phyloP scores from a whole-genome alignment of 2,329 filamentous ascomycete genomes.

The Corynespora cassiicola region DNA sequence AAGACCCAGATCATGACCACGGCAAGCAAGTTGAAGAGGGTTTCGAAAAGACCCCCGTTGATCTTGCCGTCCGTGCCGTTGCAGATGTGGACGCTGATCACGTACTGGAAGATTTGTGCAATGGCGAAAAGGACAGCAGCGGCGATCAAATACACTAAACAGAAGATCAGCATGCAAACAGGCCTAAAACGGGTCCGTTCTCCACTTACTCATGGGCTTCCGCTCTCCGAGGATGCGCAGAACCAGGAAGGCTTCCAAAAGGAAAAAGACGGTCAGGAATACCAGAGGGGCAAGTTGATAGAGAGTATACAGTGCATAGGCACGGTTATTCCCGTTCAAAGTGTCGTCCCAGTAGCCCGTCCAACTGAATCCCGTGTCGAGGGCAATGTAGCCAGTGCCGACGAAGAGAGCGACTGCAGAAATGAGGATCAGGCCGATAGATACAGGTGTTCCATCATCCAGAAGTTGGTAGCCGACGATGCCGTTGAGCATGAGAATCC shows the following conservation, averaged over 20 bases:
- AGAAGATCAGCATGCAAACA: not conserved
- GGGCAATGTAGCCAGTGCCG: constrained; percentile 92
- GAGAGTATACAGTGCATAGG: constrained; percentile 89
- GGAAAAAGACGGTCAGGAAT: constrained; percentile 86
- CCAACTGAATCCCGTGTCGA: constrained; percentile 90
- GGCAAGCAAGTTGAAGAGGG: constrained; percentile 85
- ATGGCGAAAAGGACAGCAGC: constrained; percentile 85
- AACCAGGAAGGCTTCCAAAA: constrained; percentile 84
- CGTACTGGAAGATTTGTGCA: constrained; percentile 95
- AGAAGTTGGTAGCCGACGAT: constrained; percentile 91
- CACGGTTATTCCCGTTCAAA: constrained; percentile 61
- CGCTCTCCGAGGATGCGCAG: constrained; percentile 84
- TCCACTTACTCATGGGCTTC: constrained; percentile 80
- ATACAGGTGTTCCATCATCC: constrained; percentile 89
- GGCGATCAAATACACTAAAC: constrained; percentile 72
- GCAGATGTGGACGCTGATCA: constrained; percentile 90
- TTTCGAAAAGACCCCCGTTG: constrained; percentile 91
- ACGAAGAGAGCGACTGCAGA: constrained; percentile 79
- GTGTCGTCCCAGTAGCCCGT: constrained; percentile 74
- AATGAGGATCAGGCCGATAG: constrained; percentile 73
- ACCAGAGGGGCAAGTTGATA: constrained; percentile 90
- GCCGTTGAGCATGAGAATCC: constrained; percentile 91
- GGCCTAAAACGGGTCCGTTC: not conserved
- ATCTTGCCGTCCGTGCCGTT: constrained; percentile 82
- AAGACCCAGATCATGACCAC: constrained; percentile 90